Evolutionary conservation across 371 early-diverging fungal species (phyloP), one percentile per base, ranked within the genome.

Genomic region (Saksenaea oblongispora): DNA sequence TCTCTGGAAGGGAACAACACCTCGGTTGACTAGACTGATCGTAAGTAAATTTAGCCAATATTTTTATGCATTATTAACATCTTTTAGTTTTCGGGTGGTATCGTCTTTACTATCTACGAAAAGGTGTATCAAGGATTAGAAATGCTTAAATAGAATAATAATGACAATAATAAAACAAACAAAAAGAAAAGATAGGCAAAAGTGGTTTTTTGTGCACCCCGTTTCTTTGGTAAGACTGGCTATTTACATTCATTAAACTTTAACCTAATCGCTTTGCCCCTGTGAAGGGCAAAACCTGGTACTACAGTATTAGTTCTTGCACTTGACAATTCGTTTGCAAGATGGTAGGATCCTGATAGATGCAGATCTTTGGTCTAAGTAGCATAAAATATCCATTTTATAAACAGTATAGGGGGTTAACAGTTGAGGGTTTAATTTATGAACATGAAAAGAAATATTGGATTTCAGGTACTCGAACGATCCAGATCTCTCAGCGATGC

Each of bases 1-100:
- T 0, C 79, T 97, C 47, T 97, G 96, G 97, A 93, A 90, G 74
- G 98, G 96, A 5, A 93, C 96, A 0, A 95, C 95, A 1, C 96
- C 96, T 31, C 82, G 97, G 44, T 78, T 96, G 36, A 84, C 93
- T 1, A 82, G 97, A 61, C 76, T 97, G 35, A 89, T 95, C 69
- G 91, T 93, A 84, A 87, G 89, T 72, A 14, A 5, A 39, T 28
- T 54, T 15, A 27, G 31, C 36, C 28, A 2, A 13, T 14, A 14
- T n/a, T 17, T 34, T 34, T 55, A 27, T 14, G 24, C 57, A 36
- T 24, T 7, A 15, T 42, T 59, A 42, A 35, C 55, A 37, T 41
- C 34, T 55, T 54, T 5, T 78, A 90, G 90, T 93, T 95, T 74
- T 93, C 94, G 22, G 96, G 97, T 28, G 96, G 95, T 24, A 95